These are phyloP conservation scores for Mortierella sp. DNA, from an alignment of 371 early-diverging fungal species.

Conservation along the genomic window DNA sequence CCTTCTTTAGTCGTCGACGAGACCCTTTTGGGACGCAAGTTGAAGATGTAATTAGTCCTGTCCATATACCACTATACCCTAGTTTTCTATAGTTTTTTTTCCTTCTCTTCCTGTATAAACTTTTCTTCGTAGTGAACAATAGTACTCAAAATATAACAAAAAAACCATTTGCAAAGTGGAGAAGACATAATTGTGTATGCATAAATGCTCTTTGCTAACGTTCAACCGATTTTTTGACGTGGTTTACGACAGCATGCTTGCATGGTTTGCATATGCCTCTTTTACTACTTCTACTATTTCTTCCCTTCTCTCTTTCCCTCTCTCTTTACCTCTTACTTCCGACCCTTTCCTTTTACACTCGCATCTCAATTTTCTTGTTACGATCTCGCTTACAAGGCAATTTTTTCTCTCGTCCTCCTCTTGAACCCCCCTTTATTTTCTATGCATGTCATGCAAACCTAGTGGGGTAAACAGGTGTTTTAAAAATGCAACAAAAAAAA, in stretches of 20 bases:
- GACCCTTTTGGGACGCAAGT: constrained; percentile 14
- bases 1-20: constrained; percentile 3
- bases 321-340: background rate
- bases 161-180: too few species aligned
- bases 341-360: background rate
- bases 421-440: background rate
- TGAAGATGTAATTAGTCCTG: background rate
- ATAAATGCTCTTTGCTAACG: too few species aligned
- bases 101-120: background rate
- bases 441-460: constrained; percentile 4
- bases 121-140: background rate
- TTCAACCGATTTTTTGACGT: too few species aligned
- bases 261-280: background rate
- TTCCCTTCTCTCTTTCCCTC: background rate
- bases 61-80: constrained; percentile 1
- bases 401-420: too few species aligned
- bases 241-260: too few species aligned
- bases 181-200: too few species aligned
- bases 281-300: background rate
- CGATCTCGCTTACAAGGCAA: too few species aligned
- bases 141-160: background rate
- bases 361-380: too few species aligned
- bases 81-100: background rate
- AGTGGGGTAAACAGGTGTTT: background rate
- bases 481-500: background rate